Evolutionary conservation across 1,284 basidiomycete species (phyloP), one percentile per base, ranked within the genome.

Genomic region (Ustanciosporium gigantosporum): DNA sequence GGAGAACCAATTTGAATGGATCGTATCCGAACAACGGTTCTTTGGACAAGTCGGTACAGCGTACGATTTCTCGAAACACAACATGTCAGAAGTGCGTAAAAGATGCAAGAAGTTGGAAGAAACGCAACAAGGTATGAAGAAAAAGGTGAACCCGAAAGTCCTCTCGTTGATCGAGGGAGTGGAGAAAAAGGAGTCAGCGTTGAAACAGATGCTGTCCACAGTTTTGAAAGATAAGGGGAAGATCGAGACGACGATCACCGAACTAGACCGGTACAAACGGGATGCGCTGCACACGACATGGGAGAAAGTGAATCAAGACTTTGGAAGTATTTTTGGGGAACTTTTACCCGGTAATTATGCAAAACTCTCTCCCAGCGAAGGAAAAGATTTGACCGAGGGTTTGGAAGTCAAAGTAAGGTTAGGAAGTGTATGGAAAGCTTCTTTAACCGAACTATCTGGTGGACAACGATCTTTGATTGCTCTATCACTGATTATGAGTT

Each of bases 151-250:
- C 73, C 88, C 88, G 5, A 95, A 95, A 79, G 92, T 93, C 42
- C 86, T 96, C 81, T 90, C 88, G 73, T 93, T 92, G 89, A 91
- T 98, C 55, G 94, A 97, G 70, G 96, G 91, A 48, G 90, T 94
- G 32, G 95, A 98, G 82, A 96, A 96, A 83, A 88, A 90, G 73
- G 94, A 99, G 79, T 80, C 84, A 0, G 84, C 85, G 19, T 81
- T 95, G 46, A 89, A 88, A 79, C 90, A 89, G 80, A 97, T 91
- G 86, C 83, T 97, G 78, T 78, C 83, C 1, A 92, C 88, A 2
- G 93, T 98, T 3, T 80, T 92, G 70, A 89, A 90, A 73, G 95
- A 99, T 80, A 96, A 95, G 79, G 82, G 86, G 68, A 98, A 96
- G 82, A 98, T 99, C 48, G 91, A 96, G 74, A 85, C 88, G 51